Base-by-base conservation (phyloP, 2,329 filamentous ascomycete genomes). In the Hirsutella thompsonii region DNA sequence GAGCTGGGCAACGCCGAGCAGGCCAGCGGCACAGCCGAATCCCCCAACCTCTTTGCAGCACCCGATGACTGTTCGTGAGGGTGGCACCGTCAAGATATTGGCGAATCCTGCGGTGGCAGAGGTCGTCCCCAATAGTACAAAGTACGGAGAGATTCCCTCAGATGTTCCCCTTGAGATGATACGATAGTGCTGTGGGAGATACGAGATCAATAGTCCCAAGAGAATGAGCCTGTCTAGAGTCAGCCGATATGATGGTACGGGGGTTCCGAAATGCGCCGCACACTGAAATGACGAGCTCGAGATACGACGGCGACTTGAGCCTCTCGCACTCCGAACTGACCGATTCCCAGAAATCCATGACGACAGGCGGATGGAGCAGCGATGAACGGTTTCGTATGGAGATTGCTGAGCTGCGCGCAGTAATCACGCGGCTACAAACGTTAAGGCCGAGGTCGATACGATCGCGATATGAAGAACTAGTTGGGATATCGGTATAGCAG, bases 101-200 rank as follows among this genome's bases (percentile, higher is more conserved):
- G 85, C 86, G 53, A 98, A 87, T 20, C 85, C 83, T 37, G 83
- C 85, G 39, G 84, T 94, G 52, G 84, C 84, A 8, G 87, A 93
- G 2, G 90, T 90, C 20, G 84, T 86, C 45, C 92, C 92, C n/a
- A 98, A 77, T 2, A 96, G 75, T 48, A 98, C 80, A 57, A 94
- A 98, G 62, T 90, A 92, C 8, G 92, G 90, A 23, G 89, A 95
- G 46, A 98, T 89, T 46, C 92, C 92, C 59, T 94, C 90, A 19
- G 90, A 93, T 13, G 86, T 92, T 46, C 81, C 77, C 42, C 88
- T 78, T 33, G 75, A 70, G 50, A 94, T 85, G 62, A 98, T 96
- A 54, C 92, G 87, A 59, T 83, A 76, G 63, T 96, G 90, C 59
- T 98, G 92, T 1, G 92, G 92, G 2, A 96, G 73, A 65, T 98